phyloP scores from a whole-genome alignment of 1,284 basidiomycete genomes.

The Pholiota adiposa region DNA sequence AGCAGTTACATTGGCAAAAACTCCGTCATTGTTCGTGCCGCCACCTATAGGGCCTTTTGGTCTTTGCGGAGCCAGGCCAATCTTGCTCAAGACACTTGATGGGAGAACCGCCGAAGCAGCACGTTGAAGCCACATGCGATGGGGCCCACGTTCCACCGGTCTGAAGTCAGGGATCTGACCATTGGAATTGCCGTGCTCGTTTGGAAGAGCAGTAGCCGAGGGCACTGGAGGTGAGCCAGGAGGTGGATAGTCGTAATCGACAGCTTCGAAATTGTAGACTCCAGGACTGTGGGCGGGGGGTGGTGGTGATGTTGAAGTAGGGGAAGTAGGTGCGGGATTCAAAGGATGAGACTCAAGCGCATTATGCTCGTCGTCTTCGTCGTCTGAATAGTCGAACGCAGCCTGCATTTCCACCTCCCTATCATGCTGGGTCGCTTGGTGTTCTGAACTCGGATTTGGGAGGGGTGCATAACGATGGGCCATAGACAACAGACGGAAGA shows the following conservation, averaged over 20 bases:
- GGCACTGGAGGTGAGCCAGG: slow-evolving; percentile 83
- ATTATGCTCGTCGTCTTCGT: slow-evolving; percentile 55
- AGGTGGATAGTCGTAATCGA: slow-evolving; percentile 80
- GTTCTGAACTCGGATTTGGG: slow-evolving; percentile 58
- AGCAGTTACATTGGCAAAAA: slow-evolving; percentile 95
- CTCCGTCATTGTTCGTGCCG: slow-evolving; percentile 87
- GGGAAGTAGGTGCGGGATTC: slow-evolving; percentile 42
- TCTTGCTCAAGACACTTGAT: slow-evolving; percentile 43
- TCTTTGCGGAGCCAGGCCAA: slow-evolving; percentile 54
- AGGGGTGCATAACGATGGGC: slow-evolving; percentile 72
- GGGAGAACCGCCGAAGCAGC: slow-evolving; percentile 65
- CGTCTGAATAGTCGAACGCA: slow-evolving; percentile 76
- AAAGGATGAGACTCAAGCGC: slow-evolving; percentile 56
- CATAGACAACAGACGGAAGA: slow-evolving; percentile 42
- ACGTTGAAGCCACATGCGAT: slow-evolving; percentile 59
- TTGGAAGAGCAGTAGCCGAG: slow-evolving; percentile 64
- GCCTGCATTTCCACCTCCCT: slow-evolving; percentile 72
- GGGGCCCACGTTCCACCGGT: slow-evolving; percentile 37
- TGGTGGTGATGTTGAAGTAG: slow-evolving; percentile 13
- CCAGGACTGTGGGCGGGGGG: slow-evolving; percentile 38
- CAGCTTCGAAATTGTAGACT: slow-evolving; percentile 85
- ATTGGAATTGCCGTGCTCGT: slow-evolving; percentile 82
- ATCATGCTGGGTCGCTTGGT: slow-evolving; percentile 37
- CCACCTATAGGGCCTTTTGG: slow-evolving; percentile 64
- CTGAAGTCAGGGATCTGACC: slow-evolving; percentile 68